Conservation (phyloP, 164 flowering plant genomes). For the Aristolochia contorta region DNA sequence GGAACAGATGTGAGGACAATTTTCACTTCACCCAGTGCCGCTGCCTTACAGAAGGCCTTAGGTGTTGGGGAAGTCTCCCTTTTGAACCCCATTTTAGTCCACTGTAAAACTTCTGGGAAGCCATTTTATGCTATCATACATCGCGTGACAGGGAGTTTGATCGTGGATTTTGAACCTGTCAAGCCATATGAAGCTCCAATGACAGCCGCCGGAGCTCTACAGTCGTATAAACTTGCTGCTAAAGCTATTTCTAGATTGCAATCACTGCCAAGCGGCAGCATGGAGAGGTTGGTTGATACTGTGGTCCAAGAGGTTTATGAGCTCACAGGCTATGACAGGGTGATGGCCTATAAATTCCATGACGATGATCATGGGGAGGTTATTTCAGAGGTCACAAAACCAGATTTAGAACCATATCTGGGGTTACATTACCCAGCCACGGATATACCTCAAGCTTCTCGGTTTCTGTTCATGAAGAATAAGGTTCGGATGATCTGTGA, state of each 20-base stretch:
- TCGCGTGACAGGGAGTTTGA: conserved; percentile 63
- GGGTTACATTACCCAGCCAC: conserved; percentile 93
- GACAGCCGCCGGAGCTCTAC: conserved; percentile 91
- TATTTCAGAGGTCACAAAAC: conserved; percentile 58
- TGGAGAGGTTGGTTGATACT: conserved; percentile 68
- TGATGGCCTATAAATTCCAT: conserved; percentile 82
- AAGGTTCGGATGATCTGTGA: conserved; percentile 84
- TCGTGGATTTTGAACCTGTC: conserved; percentile 81
- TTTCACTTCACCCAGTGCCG: conserved; percentile 68
- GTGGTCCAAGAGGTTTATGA: conserved; percentile 81
- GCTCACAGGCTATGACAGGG: conserved; percentile 88
- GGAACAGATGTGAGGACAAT: conserved; percentile 69
- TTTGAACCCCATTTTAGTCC: conserved; percentile 74
- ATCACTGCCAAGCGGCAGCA: conserved; percentile 70
- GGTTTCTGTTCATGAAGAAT: conserved; percentile 81
- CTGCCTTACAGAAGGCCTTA: conserved; percentile 68
- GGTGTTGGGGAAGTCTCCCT: conserved; percentile 69
- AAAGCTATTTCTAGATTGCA: conserved; percentile 73
- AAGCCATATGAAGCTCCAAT: conserved; percentile 80
- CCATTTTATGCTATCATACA: conserved; percentile 80
- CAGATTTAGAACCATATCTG: conserved; percentile 70
- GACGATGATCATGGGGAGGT: conserved; percentile 94
- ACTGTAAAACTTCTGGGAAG: conserved; percentile 82
- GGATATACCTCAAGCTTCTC: conserved; percentile 84
- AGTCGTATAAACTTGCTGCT: conserved; percentile 84